phyloP scores from a whole-genome alignment of 1,139 yeast genomes.

The Blastobotrys petasosporus region DNA sequence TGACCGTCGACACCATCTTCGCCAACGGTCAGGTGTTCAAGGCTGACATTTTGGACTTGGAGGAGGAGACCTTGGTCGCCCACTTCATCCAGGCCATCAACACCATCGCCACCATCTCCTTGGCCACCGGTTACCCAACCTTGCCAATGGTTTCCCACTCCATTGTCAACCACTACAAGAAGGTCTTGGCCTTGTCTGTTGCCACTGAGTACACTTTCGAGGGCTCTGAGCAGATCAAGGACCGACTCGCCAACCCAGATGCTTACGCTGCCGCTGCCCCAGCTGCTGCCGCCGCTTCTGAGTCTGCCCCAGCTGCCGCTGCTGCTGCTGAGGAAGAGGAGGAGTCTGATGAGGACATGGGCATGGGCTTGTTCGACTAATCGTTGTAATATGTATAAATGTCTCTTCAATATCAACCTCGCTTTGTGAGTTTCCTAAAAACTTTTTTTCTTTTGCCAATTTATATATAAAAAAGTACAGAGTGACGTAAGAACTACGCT shows the following conservation, averaged over 20 bases:
- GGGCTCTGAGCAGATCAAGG: constrained; percentile 98
- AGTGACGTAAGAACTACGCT: not conserved
- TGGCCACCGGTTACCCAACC: constrained; percentile 99
- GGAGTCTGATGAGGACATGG: constrained; percentile 83
- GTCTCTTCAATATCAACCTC: constrained; percentile 1
- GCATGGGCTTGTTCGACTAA: constrained; percentile 98
- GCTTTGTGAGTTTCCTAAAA: no score
- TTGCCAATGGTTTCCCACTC: constrained; percentile 99
- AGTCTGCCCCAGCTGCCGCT: constrained; percentile 57
- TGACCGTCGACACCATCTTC: constrained; percentile 93
- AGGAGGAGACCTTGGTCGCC: constrained; percentile 89
- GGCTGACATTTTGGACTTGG: constrained; percentile 92
- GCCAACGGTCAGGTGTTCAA: constrained; percentile 99
- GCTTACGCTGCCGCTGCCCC: constrained; percentile 99
- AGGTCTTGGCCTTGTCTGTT: constrained; percentile 92
- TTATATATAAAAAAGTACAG: no score
- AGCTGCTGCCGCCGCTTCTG: constrained; percentile 65
- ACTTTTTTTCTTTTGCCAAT: no score
- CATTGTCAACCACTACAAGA: constrained; percentile 98
- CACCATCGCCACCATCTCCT: constrained; percentile 92
- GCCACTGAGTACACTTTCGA: constrained; percentile 99
- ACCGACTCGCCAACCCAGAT: constrained; percentile 99
- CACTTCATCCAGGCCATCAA: constrained; percentile 91
- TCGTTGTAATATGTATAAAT: constrained; percentile 8
- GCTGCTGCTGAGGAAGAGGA: constrained; percentile 73